Conservation (phyloP, 768 basidiomycete genomes). For the Chlorophyllum brunneum region DNA sequence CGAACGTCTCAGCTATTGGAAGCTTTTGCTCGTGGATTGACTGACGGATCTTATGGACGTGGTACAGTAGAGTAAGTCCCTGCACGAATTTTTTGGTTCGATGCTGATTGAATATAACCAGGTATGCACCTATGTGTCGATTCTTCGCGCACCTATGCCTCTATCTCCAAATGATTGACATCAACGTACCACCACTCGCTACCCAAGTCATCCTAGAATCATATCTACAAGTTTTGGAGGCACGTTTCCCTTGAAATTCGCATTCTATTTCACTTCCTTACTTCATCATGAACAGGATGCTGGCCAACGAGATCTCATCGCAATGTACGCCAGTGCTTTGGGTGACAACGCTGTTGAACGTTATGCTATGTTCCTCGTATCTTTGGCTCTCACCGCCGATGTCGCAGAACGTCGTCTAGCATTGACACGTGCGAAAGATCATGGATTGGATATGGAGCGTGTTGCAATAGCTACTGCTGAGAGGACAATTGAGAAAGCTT, state of each 20-base stretch:
- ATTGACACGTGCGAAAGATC: slow-evolving; percentile 72
- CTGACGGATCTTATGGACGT: slow-evolving; percentile 43
- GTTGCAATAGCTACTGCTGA: slow-evolving; percentile 84
- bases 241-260: slow-evolving; percentile 24
- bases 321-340: slow-evolving; percentile 89
- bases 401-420: slow-evolving; percentile 63
- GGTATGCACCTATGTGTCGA: slow-evolving; percentile 45
- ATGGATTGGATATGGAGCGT: slow-evolving; percentile 76
- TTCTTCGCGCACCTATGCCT: slow-evolving; percentile 95
- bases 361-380: slow-evolving; percentile 87
- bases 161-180: slow-evolving; percentile 78
- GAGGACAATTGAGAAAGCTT: slow-evolving; percentile 65
- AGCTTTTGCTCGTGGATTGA: slow-evolving; percentile 58
- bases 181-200: slow-evolving; percentile 66
- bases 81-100: neutral
- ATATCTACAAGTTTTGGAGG: slow-evolving; percentile 87
- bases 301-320: slow-evolving; percentile 81
- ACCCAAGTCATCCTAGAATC: slow-evolving; percentile 83
- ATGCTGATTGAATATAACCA: neutral
- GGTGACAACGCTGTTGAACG: slow-evolving; percentile 90
- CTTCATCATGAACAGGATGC: slow-evolving; percentile 45
- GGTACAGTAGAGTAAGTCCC: slow-evolving; percentile 53
- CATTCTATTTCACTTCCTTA: neutral
- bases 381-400: slow-evolving; percentile 62
- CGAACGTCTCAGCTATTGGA: slow-evolving; percentile 66